A percentile compares a stretch with the other conserved stretches of the same genome.
These are phyloP conservation scores for Raphanus sativus DNA, from an alignment of 345 rosid species.

Conservation along the genomic window DNA sequence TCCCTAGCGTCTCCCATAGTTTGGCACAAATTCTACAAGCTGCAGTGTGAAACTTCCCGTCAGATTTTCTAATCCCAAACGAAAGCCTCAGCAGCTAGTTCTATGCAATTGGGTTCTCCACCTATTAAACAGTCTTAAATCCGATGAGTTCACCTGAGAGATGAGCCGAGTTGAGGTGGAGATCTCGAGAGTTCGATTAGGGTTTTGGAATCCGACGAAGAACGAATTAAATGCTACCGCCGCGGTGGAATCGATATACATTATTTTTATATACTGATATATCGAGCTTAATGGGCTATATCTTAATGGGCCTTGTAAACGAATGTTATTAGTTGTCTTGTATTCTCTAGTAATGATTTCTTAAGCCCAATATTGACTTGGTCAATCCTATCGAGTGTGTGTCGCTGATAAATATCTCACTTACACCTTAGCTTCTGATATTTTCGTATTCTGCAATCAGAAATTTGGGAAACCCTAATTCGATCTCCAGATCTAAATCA, in stretches of 20 bases:
- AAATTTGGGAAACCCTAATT: conserved; percentile 49
- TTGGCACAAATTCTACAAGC: neutral
- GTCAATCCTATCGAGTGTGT: neutral
- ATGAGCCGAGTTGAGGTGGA: neutral
- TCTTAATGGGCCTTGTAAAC: too few relatives aligned
- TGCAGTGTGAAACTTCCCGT: neutral
- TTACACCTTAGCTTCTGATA: neutral
- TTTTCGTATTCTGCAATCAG: conserved; percentile 2
- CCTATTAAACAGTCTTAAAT: too few relatives aligned
- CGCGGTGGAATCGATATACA: neutral
- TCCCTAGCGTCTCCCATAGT: conserved; percentile 91
- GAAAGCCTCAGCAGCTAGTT: neutral
- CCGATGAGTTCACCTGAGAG: conserved; percentile 35
- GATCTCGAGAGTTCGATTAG: conserved; percentile 36
- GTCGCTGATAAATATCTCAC: neutral
- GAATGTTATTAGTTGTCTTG: too few relatives aligned
- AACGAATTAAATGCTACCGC: neutral
- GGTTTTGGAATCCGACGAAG: conserved; percentile 40
- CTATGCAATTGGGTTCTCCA: too few relatives aligned
- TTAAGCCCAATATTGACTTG: neutral
- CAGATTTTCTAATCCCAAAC: conserved; percentile 5
- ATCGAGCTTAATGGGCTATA: too few relatives aligned
- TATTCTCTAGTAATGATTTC: neutral
- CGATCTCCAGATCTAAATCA: conserved; percentile 16
- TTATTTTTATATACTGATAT: too few relatives aligned